Evolutionary conservation across 176 grass and related monocot species (phyloP).

Genomic region (Cenchrus americanus): DNA sequence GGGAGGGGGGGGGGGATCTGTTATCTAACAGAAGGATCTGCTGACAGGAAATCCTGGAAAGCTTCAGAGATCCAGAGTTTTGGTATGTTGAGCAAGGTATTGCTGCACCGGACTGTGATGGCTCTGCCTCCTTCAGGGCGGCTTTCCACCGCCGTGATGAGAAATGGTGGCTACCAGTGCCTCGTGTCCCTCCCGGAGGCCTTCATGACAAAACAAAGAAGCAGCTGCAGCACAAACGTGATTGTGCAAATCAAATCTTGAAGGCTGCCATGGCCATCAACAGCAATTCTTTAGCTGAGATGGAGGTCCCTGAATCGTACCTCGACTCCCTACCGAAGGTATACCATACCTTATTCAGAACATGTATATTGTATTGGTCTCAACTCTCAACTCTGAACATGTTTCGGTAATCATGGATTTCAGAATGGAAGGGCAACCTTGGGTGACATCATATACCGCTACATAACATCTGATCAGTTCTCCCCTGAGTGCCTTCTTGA

Average conservation of each 20-base stretch:
- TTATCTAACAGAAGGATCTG: not conserved
- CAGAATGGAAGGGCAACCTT: constrained; percentile 82
- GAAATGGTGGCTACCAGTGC: constrained; percentile 81
- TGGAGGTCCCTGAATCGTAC: constrained; percentile 70
- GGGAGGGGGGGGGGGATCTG: too few species aligned
- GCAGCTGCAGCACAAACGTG: constrained; percentile 61
- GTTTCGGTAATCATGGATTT: constrained; percentile 13
- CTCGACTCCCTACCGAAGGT: constrained; percentile 71
- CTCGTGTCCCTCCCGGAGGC: constrained; percentile 53
- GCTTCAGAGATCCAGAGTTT: constrained; percentile 80
- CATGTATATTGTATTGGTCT: not conserved
- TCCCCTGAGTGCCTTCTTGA: constrained; percentile 85
- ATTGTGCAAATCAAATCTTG: constrained; percentile 68
- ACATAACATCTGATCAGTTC: constrained; percentile 83
- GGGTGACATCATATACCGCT: constrained; percentile 86
- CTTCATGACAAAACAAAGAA: constrained; percentile 59
- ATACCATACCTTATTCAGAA: not conserved
- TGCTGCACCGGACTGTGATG: constrained; percentile 74
- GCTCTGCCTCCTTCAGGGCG: constrained; percentile 65
- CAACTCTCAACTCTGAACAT: not conserved
- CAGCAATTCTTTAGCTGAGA: constrained; percentile 65
- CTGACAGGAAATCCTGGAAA: constrained; percentile 82
- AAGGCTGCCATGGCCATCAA: constrained; percentile 87
- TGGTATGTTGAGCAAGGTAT: constrained; percentile 99
- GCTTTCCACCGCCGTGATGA: constrained; percentile 60